Evolutionary conservation across 805 yeast species (phyloP).

Genomic region (Komagataella ulmi): DNA sequence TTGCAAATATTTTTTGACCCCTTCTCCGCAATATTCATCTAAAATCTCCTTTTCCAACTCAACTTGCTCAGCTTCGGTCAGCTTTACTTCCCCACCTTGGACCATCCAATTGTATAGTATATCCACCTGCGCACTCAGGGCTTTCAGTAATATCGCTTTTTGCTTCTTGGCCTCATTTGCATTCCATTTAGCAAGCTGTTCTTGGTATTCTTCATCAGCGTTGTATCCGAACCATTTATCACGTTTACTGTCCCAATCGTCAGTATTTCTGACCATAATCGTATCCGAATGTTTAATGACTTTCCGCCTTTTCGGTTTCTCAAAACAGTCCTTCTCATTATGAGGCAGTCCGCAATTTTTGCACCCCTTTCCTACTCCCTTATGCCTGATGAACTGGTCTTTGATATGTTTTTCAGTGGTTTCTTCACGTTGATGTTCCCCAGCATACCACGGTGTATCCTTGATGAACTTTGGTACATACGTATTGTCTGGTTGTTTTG

Average conservation of each 20-base stretch:
- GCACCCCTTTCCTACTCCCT: conserved; percentile 20
- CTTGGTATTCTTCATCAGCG: conserved; percentile 40
- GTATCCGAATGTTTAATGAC: conserved; percentile 10
- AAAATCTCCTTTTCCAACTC: not conserved
- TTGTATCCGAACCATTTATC: conserved; percentile 80
- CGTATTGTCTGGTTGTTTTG: conserved; percentile 10
- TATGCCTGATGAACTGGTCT: not conserved
- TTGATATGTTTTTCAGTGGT: not conserved
- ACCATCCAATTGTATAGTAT: not conserved
- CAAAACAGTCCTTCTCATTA: conserved; percentile 39
- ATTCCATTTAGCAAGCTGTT: conserved; percentile 33
- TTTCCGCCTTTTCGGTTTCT: conserved; percentile 31
- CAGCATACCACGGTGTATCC: conserved; percentile 27
- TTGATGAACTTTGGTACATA: conserved; percentile 26
- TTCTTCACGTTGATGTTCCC: conserved; percentile 3
- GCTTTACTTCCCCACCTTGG: conserved; percentile 8
- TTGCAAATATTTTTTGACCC: not conserved
- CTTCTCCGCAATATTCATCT: not conserved
- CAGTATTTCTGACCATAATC: conserved; percentile 13
- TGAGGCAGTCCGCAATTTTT: conserved; percentile 50
- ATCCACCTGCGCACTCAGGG: conserved; percentile 4
- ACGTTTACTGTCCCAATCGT: conserved; percentile 55
- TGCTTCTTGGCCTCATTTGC: conserved; percentile 15
- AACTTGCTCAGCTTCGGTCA: not conserved
- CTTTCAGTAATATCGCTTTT: conserved; percentile 6